Base-by-base conservation (phyloP, 768 basidiomycete genomes). In the Hortiboletus campestris region DNA sequence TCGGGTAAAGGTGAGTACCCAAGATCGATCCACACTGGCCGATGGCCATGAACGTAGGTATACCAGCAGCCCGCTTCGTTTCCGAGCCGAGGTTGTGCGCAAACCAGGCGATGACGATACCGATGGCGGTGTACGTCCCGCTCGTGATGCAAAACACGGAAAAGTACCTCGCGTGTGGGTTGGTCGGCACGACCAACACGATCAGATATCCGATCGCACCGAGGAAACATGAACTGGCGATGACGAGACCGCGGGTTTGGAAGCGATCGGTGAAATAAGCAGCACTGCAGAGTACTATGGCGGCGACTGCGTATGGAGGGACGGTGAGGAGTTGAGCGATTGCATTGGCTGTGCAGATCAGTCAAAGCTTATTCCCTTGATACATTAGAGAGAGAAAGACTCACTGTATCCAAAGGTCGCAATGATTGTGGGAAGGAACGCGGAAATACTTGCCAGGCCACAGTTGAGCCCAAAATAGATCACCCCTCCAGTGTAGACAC, bases 401-500 rank as follows among this genome's bases (percentile, higher is more conserved):
- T 45, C 53, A 89, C 89, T 81, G 60, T 79, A 84, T 34, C 88
- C 88, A 53, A 91, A 84, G 0, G 85, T 88, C 41, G 75, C 77
- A 42, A 93, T 82, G 63, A 93, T 89, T 3, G 89, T 92, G 3
- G 91, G 91, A 51, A 94, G 72, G 74, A 94, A 94, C 0, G 89
- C 89, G 22, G 86, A 85, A 35, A 87, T 87, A 10, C 89, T 88
- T n/a, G 88, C 84, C 16, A 91, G 73, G 20, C 88, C 86, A 48
- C 81, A 82, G 63, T 91, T 91, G 47, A 89, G 72, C 31, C 87
- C 88, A 64, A 91, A 90, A 68, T 89, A 91, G 56, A 91, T 84
- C 29, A 84, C 79, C 0, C 90, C 90, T 0, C 78, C 88, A 9
- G 75, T 63, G 61, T 89, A 62, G 50, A 86, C 81, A 62, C 85